These are phyloP conservation scores for Epicoccum nigrum DNA, from an alignment of 2,329 filamentous ascomycete genomes.

Conservation along the genomic window DNA sequence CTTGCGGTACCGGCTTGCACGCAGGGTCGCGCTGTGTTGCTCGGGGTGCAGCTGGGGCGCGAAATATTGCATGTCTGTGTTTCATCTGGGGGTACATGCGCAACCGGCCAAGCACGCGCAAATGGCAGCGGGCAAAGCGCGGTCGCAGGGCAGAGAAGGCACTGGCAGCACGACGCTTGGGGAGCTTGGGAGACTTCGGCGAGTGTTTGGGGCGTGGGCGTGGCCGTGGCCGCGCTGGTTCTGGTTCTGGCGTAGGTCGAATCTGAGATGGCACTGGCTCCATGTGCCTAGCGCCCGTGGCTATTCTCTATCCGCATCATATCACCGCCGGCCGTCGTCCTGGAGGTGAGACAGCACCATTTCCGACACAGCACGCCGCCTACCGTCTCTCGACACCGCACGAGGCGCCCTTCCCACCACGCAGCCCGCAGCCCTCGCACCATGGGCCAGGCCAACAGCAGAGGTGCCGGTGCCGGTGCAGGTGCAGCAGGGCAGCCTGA, in stretches of 20 bases:
- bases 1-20: slow-evolving; percentile 38
- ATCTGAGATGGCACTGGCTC: not conserved
- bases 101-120: slow-evolving; percentile 5
- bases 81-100: slow-evolving; percentile 6
- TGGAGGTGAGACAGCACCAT: slow-evolving; percentile 9
- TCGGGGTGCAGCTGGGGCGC: slow-evolving; percentile 36
- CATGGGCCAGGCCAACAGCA: slow-evolving; percentile 50
- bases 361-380: slow-evolving; percentile 10
- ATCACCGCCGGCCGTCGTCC: not conserved
- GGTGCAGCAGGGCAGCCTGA: not conserved
- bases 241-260: not conserved
- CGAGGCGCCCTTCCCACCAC: slow-evolving; percentile 29
- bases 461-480: slow-evolving; percentile 11
- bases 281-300: slow-evolving; percentile 8
- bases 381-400: not conserved
- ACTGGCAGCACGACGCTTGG: not conserved
- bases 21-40: slow-evolving; percentile 41
- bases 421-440: slow-evolving; percentile 31
- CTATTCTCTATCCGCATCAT: slow-evolving; percentile 1
- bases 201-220: not conserved
- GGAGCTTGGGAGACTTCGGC: not conserved
- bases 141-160: not conserved
- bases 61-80: slow-evolving; percentile 42
- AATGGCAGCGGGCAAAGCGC: not conserved
- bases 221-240: too few relatives aligned